Conservation (phyloP, 352 stramenopile genomes). For the Phytophthora agathidicida region DNA sequence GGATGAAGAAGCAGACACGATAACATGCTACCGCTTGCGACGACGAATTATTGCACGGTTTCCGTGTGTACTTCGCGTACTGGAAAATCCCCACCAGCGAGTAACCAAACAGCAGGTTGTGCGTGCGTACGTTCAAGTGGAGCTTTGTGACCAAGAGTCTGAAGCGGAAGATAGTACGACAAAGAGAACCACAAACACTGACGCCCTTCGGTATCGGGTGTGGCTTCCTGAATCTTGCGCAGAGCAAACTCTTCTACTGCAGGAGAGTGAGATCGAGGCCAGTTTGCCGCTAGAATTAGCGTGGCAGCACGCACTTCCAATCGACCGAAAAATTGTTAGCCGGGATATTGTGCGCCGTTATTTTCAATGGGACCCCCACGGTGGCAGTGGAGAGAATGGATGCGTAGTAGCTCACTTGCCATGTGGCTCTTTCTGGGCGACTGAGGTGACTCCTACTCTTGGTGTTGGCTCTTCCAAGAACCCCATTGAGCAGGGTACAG, state of each 20-base stretch:
- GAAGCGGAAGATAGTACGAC: not conserved
- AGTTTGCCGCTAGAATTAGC: constrained; percentile 39
- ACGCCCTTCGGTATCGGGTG: constrained; percentile 45
- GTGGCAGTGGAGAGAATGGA: constrained; percentile 12
- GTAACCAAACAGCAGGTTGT: constrained; percentile 46
- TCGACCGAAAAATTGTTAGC: constrained; percentile 21
- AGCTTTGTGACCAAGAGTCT: constrained; percentile 32
- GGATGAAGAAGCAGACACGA: not conserved
- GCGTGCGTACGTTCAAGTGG: constrained; percentile 64
- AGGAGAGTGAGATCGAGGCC: constrained; percentile 62
- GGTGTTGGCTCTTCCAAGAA: not conserved
- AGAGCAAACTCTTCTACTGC: constrained; percentile 52
- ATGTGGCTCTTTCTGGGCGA: constrained; percentile 32
- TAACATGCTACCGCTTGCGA: constrained; percentile 18
- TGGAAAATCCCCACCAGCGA: constrained; percentile 40
- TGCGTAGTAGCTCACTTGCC: constrained; percentile 41
- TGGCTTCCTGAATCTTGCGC: constrained; percentile 56
- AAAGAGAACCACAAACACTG: not conserved
- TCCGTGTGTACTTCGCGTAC: constrained; percentile 46
- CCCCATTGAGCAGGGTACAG: not conserved
- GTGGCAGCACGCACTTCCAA: constrained; percentile 37
- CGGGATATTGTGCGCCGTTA: constrained; percentile 37
- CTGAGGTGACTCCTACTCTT: constrained; percentile 2
- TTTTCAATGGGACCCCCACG: constrained; percentile 43
- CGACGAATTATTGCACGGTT: constrained; percentile 48